Evolutionary conservation across 192 early-diverging fungal genomes (phyloP), one percentile per base, ranked within the genome.

Genomic region (Gamsiella multidivaricata): DNA sequence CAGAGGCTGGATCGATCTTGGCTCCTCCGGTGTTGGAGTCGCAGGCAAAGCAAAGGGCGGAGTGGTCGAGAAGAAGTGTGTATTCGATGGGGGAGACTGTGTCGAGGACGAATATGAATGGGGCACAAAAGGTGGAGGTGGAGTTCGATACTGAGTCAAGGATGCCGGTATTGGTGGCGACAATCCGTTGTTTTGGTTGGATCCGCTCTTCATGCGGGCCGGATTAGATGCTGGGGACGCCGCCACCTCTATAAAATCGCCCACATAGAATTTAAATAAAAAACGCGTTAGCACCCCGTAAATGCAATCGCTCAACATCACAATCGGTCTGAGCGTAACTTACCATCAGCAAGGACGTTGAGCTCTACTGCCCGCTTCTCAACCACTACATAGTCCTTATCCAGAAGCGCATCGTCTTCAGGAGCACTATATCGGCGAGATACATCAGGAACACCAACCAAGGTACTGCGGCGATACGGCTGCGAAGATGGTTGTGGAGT

Each of bases 301-400:
- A 32, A 28, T 3, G 23, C 29, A 54, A n/a, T n/a, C n/a, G n/a
- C n/a, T n/a, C n/a, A n/a, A n/a, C n/a, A 53, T 37, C 50, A 43
- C 20, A 39, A 39, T 55, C 36, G 46, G 52, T 79, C n/a, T n/a
- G n/a, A n/a, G n/a, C 81, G 45, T 80, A 81, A n/a, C 49, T 20
- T 86, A 87, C 88, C 91, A 79, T 94, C 93, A 4, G 93, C 93
- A 53, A 93, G 84, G 46, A 81, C 83, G 74, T 94, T 94, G 63
- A 91, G 85, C 70, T 93, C 91, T 14, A 94, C 84, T 1, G 88
- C 83, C 6, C 86, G 81, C 59, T 88, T 89, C 53, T 93, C 91
- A 18, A 94, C 78, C 5, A 94, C 86, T 26, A 94, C 91, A 65
- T 92, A 94, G 61, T 92, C 93, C 50, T 86, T 87, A 56, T 87